phyloP scores from a whole-genome alignment of 1,284 basidiomycete species.

The Rhodotorula sp. region DNA sequence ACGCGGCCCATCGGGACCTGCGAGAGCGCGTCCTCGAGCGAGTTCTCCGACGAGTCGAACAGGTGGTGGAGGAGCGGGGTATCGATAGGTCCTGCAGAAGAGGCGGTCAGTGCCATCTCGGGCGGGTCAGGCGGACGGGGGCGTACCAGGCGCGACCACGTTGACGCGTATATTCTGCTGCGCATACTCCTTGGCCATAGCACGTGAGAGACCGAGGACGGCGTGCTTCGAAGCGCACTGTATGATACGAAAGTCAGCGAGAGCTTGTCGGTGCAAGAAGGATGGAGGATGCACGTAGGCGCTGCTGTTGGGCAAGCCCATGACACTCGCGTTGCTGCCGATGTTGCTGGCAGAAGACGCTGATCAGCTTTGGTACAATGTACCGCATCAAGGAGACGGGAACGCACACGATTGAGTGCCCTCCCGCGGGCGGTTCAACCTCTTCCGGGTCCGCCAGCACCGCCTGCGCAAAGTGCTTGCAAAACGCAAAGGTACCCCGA shows the following conservation, averaged over 20 bases:
- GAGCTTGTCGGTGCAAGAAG: neutral
- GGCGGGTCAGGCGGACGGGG: neutral
- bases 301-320: constrained; percentile 9
- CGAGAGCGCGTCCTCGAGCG: constrained; percentile 10
- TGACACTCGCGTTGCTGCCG: constrained; percentile 28
- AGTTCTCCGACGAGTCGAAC: constrained; percentile 6
- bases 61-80: constrained; percentile 21
- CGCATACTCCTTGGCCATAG: constrained; percentile 34
- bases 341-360: constrained; percentile 13
- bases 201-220: constrained; percentile 31
- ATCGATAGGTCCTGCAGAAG: constrained; percentile 31
- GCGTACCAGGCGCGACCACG: constrained; percentile 36
- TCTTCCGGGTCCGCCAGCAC: neutral
- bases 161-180: constrained; percentile 26
- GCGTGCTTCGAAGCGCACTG: constrained; percentile 42
- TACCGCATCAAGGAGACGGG: neutral
- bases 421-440: constrained; percentile 15
- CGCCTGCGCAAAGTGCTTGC: constrained; percentile 23
- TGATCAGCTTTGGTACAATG: neutral
- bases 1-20: constrained; percentile 31
- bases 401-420: constrained; percentile 34
- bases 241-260: neutral
- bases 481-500: constrained; percentile 30
- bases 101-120: neutral
- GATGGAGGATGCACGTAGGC: constrained; percentile 20